Conservation (phyloP, 2,329 filamentous ascomycete genomes). For the Aspergillus felis region DNA sequence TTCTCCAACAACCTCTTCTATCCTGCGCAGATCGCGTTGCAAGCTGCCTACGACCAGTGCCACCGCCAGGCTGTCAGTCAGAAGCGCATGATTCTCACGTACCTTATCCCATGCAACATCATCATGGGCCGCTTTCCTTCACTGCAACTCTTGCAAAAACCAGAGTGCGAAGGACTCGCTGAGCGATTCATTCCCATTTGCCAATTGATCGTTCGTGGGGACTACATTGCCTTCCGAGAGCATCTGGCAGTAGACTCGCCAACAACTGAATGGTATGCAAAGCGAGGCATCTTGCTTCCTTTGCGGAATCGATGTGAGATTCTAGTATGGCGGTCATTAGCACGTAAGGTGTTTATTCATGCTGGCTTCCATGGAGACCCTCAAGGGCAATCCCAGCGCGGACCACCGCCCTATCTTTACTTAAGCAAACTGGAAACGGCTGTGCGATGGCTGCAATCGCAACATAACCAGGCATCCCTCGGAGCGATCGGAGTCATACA, state of each 20-base stretch:
- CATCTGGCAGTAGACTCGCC: slow-evolving; percentile 54
- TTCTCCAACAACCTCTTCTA: slow-evolving; percentile 81
- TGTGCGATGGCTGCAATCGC: slow-evolving; percentile 59
- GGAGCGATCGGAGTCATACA: slow-evolving; percentile 5
- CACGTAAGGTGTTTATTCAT: slow-evolving; percentile 72
- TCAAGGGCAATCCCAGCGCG: slow-evolving; percentile 39
- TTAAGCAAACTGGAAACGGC: slow-evolving; percentile 64
- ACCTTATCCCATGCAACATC: slow-evolving; percentile 77
- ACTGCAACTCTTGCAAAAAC: slow-evolving; percentile 59
- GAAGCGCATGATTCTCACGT: slow-evolving; percentile 73
- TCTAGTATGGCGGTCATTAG: slow-evolving; percentile 78
- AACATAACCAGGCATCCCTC: slow-evolving; percentile 15
- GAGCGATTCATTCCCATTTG: slow-evolving; percentile 71
- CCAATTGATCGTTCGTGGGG: slow-evolving; percentile 65
- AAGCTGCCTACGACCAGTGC: slow-evolving; percentile 77
- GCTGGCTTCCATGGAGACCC: slow-evolving; percentile 65
- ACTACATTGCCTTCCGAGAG: slow-evolving; percentile 69
- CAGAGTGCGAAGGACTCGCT: slow-evolving; percentile 63
- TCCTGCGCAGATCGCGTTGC: slow-evolving; percentile 69
- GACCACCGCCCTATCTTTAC: slow-evolving; percentile 68
- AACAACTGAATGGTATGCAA: slow-evolving; percentile 69
- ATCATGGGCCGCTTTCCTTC: slow-evolving; percentile 82
- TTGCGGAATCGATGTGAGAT: slow-evolving; percentile 74
- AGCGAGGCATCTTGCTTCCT: slow-evolving; percentile 70
- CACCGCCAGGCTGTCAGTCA: slow-evolving; percentile 59